These are phyloP conservation scores for Corylus americana DNA, from an alignment of 306 rosid species.

Conservation along the genomic window DNA sequence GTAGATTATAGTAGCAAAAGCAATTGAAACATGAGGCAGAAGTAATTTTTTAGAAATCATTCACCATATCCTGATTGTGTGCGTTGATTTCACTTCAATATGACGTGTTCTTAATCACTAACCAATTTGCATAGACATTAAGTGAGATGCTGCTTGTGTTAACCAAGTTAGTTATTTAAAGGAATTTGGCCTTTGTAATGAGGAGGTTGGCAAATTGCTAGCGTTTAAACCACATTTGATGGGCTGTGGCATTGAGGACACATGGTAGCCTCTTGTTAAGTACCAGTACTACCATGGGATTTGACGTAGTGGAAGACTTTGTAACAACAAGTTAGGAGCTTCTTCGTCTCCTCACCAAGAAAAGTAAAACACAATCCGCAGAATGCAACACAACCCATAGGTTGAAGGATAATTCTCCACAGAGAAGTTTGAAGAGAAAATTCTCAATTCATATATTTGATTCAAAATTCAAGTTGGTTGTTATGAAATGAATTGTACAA, in stretches of 20 bases:
- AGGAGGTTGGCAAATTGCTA: constrained; percentile 75
- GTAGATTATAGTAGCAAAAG: neutral
- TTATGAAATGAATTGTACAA: too few species aligned
- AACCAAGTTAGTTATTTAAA: constrained; percentile 77
- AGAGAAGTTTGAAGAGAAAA: too few species aligned
- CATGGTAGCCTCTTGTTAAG: constrained; percentile 90
- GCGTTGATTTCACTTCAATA: neutral
- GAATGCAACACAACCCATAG: too few species aligned
- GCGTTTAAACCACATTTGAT: constrained; percentile 88
- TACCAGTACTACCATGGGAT: constrained; percentile 80
- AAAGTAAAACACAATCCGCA: too few species aligned
- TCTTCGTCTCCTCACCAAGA: too few species aligned
- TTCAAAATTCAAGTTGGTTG: too few species aligned
- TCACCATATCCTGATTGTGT: neutral
- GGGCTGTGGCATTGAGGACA: constrained; percentile 87
- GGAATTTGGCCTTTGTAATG: constrained; percentile 75
- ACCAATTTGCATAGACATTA: constrained; percentile 20
- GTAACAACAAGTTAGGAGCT: too few species aligned
- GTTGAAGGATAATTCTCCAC: too few species aligned
- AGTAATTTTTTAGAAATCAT: neutral
- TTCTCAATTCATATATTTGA: too few species aligned
- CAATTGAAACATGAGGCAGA: neutral
- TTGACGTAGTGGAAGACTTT: neutral
- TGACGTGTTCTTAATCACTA: constrained; percentile 16
- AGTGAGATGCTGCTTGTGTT: constrained; percentile 30